Evolutionary conservation across 257 asterid genomes (phyloP), one percentile per base, ranked within the genome.

Genomic region (Solanum appendiculatum): DNA sequence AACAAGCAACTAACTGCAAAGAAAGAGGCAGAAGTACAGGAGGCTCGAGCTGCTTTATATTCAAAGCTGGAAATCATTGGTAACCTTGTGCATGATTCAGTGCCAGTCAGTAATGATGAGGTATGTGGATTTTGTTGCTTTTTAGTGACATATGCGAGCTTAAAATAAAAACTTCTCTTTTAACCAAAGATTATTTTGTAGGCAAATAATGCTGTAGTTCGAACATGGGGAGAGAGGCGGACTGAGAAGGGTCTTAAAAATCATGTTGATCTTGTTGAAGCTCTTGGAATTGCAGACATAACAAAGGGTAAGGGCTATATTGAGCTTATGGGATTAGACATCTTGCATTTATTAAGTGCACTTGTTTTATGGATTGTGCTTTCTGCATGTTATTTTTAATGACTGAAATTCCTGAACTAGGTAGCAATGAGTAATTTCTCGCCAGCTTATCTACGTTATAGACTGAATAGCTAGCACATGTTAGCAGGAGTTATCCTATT

Each of bases 211-310:
- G 94, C 89, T 8, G 42, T 94, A 31, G 82, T 94, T 78, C 92
- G 98, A 46, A 85, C 96, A 20, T 95, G 99, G 99, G 99, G 99
- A 88, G 98, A 92, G 88, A 94, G 85, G 90, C 86, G 96, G 68
- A 87, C 92, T 56, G 99, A 89, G 86, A 92, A 92, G 68, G 93
- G 95, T 89, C 94, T 97, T 83, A 97, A 95, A 92, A 94, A 94
- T 90, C 99, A 97, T 25, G 99, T 95, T 86, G 99, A 95, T 20
- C 99, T 97, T 64, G 99, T 97, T 64, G 97, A 97, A 89, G 99
- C 94, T 92, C 99, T 96, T 90, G 99, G 97, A 84, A 94, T 96
- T 87, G 98, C 97, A 6, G 98, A 96, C 88, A 39, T 58, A 33
- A 91, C 94, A 63, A 95, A 92, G 91, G 98, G 98, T 95, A 89